Evolutionary conservation across 805 yeast species (phyloP), one percentile per base, ranked within the genome.

Genomic region (Kazachstania bromeliacearum): DNA sequence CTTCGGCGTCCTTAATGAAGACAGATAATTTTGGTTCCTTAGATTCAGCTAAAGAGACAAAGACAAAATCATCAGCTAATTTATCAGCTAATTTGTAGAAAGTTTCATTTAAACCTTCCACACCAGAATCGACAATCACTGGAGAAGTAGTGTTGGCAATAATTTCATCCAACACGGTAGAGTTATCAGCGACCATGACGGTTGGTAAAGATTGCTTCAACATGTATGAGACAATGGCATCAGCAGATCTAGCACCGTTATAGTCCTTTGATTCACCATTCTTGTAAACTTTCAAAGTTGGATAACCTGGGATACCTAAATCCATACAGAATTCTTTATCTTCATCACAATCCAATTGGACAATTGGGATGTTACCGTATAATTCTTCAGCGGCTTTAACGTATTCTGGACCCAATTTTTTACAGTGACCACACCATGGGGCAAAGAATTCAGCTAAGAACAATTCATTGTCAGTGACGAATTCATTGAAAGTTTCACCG

Each of bases 341-440:
- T 49, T 72, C 83, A 24, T 87, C 79, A 71, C 95, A 85, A 60
- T 85, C 94, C 46, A 85, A 66, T 66, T 85, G 94, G 32, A 85
- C 94, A 53, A 85, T 66, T 51, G 75, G 73, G 59, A 83, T 78
- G 37, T 73, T 66, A 35, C 67, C 73, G 33, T 67, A 68, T 14
- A 53, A 48, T 47, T 78, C 76, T 34, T 89, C 85, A 36, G 95
- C 95, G 35, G 95, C 95, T 48, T 72, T 61, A 36, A 76, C 67
- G 48, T 71, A 83, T 60, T 85, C 79, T 24, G 95, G 95, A 9
- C 85, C 95, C 46, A 85, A 65, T 34, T 72, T 73, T 68, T 88
- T 85, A 71, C 96, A 88, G 66, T 88, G 92, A 13, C 96, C 96
- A 70, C 96, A 88, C 96, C 97, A 89, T 58, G 96, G 94, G 13